Evolutionary conservation across 805 yeast species (phyloP), one percentile per base, ranked within the genome.

Genomic region (Yarrowia bubula): DNA sequence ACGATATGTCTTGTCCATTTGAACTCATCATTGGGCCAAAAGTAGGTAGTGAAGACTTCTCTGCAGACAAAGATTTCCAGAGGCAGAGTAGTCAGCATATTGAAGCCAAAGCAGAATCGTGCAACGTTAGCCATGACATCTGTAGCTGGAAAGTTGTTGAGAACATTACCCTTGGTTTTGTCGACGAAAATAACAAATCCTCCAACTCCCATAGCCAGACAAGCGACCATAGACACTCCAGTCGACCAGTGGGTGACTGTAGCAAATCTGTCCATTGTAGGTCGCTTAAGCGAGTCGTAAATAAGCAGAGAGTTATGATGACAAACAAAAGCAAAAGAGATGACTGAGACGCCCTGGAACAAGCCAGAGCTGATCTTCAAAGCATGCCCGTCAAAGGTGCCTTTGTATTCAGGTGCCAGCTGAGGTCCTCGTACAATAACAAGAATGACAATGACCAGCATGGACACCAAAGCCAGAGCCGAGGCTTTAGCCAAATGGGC

Each of bases 241-340:
- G 96, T 90, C 10, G 96, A 88, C 68, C 89, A 82, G 74, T 93
- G 98, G 1, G 97, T 92, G 31, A 92, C 82, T 44, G 77, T 80
- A 47, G 89, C 81, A 73, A 92, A 92, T 67, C 92, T 80, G 68
- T 85, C 86, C 69, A 91, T 73, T 3, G 96, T 86, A 6, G 96
- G 93, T 18, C 83, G 83, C 68, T 82, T 83, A 72, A 93, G 81
- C 0, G 97, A 90, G 72, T 90, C 90, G 77, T 87, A 92, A 48
- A 92, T 93, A 71, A 92, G 88, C 33, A 93, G 84, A 0, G 98
- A 91, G 74, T 92, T 92, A 75, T 92, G 98, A 73, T 92, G 98
- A 73, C 98, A 92, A 3, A 92, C 98, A 69, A 93, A 81, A 1
- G 98, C 98, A 78, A 92, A 92, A 0, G 97, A 91, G 37, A 92